Evolutionary conservation across 1,284 basidiomycete species (phyloP), one percentile per base, ranked within the genome.

Genomic region (Mycena sp.): DNA sequence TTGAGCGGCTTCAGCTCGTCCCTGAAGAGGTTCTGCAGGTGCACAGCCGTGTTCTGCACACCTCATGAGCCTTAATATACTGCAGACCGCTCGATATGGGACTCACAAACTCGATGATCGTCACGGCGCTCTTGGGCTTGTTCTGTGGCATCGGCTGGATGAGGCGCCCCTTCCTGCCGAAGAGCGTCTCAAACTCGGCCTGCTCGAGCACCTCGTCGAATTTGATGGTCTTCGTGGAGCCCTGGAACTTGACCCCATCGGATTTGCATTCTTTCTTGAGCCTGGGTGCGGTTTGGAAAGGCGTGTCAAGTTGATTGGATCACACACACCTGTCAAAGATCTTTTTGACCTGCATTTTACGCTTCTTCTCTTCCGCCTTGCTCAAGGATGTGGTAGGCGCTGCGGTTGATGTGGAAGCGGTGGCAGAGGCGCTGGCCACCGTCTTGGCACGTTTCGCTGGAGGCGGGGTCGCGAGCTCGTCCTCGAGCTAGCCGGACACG

Each of bases 251-350:
- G 68, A 74, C 70, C 9, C 60, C 66, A 58, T 79, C 79, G 6
- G 72, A 72, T 69, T 81, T 81, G 65, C 78, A 78, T 63, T 80
- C 79, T 59, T 80, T 81, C 69, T 81, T 80, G 32, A 81, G 58
- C 29, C 78, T n/a, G n/a, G n/a, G n/a, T 80, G 37, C 3, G 46
- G 28, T 29, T 14, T 25, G 11, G 35, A 49, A 28, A 51, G 28
- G 55, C 38, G 17, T 2, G 46, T 17, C n/a, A n/a, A n/a, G n/a
- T n/a, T n/a, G n/a, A n/a, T n/a, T n/a, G n/a, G n/a, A n/a, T n/a
- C 9, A 14, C 50, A 58, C 74, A 53, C 58, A 78, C 78, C 73
- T 69, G 60, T 78, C 78, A 63, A 77, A 80, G 32, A 81, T 73
- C 67, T 77, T 79, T 69, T 80, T 80, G 19, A 78, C 62, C 57